Evolutionary conservation across 495 filamentous ascomycete genomes (phyloP).

Genomic region (Endocarpon pusillum): DNA sequence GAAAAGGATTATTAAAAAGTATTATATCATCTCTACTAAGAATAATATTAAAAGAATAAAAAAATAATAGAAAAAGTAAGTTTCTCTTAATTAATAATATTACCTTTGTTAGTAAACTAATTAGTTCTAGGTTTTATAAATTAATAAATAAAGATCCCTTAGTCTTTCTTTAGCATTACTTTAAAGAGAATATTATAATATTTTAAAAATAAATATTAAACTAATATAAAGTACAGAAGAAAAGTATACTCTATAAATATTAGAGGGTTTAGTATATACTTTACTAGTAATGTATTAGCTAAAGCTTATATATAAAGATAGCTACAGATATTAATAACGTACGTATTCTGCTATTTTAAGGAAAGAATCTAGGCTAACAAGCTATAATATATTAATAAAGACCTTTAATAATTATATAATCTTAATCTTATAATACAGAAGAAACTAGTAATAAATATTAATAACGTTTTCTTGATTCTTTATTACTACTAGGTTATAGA

Average conservation of each 20-base stretch:
- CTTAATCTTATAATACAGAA: slow-evolving; percentile 6
- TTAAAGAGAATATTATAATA: slow-evolving; percentile 4
- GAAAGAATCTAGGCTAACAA: not conserved
- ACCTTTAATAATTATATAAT: slow-evolving; percentile 5
- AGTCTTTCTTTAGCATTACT: not conserved
- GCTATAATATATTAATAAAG: slow-evolving; percentile 5
- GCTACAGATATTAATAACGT: slow-evolving; percentile 5
- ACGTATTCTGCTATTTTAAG: slow-evolving; percentile 1
- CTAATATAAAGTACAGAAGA: slow-evolving; percentile 5
- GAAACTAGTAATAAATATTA: slow-evolving; percentile 9
- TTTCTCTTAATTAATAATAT: not conserved
- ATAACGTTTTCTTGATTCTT: slow-evolving; percentile 8
- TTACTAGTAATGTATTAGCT: slow-evolving; percentile 5
- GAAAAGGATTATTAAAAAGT: slow-evolving; percentile 5
- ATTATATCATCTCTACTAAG: slow-evolving; percentile 5
- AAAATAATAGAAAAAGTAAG: slow-evolving; percentile 3
- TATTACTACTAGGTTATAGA: slow-evolving; percentile 7
- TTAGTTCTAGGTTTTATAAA: slow-evolving; percentile 1
- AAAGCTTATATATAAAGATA: slow-evolving; percentile 6
- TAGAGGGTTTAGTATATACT: slow-evolving; percentile 7
- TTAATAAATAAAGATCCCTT: slow-evolving; percentile 5
- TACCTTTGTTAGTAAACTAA: not conserved
- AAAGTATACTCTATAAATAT: slow-evolving; percentile 3
- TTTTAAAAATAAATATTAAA: slow-evolving; percentile 6
- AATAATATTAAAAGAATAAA: slow-evolving; percentile 6